These are phyloP conservation scores for Microbotryum intermedium DNA, from an alignment of 1,284 basidiomycete genomes.

Conservation along the genomic window DNA sequence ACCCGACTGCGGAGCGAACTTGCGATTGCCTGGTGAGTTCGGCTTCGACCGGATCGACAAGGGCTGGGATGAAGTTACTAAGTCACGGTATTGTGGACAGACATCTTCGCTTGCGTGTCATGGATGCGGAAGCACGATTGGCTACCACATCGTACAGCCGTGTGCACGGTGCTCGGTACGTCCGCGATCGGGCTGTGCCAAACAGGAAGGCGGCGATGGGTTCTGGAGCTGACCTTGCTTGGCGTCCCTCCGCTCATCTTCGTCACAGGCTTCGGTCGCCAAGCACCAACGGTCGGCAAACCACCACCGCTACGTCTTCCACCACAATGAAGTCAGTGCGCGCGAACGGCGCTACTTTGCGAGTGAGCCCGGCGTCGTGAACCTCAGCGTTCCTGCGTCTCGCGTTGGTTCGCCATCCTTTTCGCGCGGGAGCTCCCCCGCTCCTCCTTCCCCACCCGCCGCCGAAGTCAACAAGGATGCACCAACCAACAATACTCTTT, in stretches of 20 bases:
- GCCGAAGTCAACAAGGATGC: too few species aligned
- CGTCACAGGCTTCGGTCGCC: constrained; percentile 39
- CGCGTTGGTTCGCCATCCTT: neutral
- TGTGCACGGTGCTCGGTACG: constrained; percentile 57
- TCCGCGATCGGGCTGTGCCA: neutral
- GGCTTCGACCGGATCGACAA: neutral
- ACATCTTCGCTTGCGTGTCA: constrained; percentile 71
- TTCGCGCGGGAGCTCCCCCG: neutral
- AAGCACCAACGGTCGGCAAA: constrained; percentile 52
- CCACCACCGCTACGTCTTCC: constrained; percentile 80
- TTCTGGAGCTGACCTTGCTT: neutral
- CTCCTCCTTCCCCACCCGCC: neutral
- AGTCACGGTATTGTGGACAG: neutral
- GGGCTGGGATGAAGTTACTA: neutral
- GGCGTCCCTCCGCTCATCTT: constrained; percentile 21
- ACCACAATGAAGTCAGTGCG: constrained; percentile 63
- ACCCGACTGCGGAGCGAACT: constrained; percentile 49
- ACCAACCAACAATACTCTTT: too few species aligned
- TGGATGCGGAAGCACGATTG: constrained; percentile 63
- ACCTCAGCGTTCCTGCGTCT: neutral
- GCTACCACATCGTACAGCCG: constrained; percentile 42
- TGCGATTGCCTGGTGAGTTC: constrained; percentile 49
- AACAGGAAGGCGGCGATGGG: neutral
- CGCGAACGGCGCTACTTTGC: constrained; percentile 61
- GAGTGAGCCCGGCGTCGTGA: constrained; percentile 58